Base-by-base conservation (phyloP, 768 basidiomycete species). In the Boletus coccyginus region DNA sequence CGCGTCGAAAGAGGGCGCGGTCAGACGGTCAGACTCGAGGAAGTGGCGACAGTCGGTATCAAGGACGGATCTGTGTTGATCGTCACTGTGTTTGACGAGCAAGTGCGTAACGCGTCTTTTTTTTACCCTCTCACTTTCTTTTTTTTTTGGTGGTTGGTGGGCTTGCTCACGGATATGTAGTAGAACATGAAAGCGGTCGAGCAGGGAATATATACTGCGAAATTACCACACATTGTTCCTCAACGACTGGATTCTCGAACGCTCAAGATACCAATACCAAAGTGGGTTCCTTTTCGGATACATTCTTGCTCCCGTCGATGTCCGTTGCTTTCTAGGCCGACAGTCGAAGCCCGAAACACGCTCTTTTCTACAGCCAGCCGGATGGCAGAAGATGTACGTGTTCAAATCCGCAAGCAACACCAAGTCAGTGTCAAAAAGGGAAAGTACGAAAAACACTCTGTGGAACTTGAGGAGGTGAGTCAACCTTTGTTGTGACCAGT, bases 131-230 rank as follows among this genome's bases (percentile, higher is more conserved):
- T 73, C 45, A 13, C 33, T 6, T 5, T 3, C 2, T 16, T 11
- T 39, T 33, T 1, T 14, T 16, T 17, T 29, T 39, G 13, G 19
- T n/a, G n/a, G 11, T 7, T 16, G 33, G 29, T 13, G 7, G 24
- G n/a, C 66, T 56, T 54, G 53, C 55, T 66, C 31, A 64, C 27
- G 41, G 44, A 33, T 14, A 44, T 62, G 45, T 56, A 77, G 80
- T 82, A 93, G 92, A 86, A 76, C 50, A 72, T 88, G 66, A 92
- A 92, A 74, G 75, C 78, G 39, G 83, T 92, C 40, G 90, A 94
- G 69, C 79, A 82, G 61, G 90, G 81, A 0, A 73, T 94, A 7
- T 90, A 91, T 62, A 79, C 82, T n/a, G 85, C 88, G 5, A 87
- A 88, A 59, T 74, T 92, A 38, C 85, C 88, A 10, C 80, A 84